Percentiles rank a stretch among this genome's conserved stretches.
Evolutionary conservation across 208 protist species (phyloP).

Genomic region (Trypanosoma lewisi): DNA sequence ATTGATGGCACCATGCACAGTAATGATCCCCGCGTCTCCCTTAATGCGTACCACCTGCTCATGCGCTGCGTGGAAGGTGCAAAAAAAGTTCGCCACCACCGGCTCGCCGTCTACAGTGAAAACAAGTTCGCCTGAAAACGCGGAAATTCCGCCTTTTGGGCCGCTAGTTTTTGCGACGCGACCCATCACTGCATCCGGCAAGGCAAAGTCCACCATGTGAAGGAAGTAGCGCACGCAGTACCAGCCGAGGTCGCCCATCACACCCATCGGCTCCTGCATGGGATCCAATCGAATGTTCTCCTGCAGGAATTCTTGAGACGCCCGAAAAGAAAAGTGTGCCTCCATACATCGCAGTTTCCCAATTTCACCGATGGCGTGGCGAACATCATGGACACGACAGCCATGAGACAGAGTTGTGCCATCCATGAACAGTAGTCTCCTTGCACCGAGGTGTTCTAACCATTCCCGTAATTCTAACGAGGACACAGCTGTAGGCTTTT

Average conservation of each 20-base stretch:
- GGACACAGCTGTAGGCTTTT: constrained; percentile 55
- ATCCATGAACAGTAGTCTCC: constrained; percentile 65
- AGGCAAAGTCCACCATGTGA: constrained; percentile 57
- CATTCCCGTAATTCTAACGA: constrained; percentile 44
- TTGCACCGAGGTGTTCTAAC: constrained; percentile 36
- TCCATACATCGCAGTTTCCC: constrained; percentile 47
- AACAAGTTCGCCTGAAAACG: constrained; percentile 52
- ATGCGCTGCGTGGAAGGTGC: constrained; percentile 51
- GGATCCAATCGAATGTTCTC: constrained; percentile 62
- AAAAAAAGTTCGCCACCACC: constrained; percentile 59
- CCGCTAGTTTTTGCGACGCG: constrained; percentile 20
- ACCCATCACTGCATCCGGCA: constrained; percentile 45
- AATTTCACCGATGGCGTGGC: constrained; percentile 29
- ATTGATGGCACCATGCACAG: constrained; percentile 61
- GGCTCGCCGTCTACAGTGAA: constrained; percentile 33
- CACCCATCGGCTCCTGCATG: constrained; percentile 57
- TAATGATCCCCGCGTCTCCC: constrained; percentile 46
- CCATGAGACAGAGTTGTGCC: constrained; percentile 70
- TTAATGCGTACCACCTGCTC: constrained; percentile 57
- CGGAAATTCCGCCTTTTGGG: background rate
- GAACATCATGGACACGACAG: constrained; percentile 45
- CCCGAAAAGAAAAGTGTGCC: constrained; percentile 50
- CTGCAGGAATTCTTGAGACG: constrained; percentile 39
- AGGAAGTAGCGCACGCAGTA: constrained; percentile 73
- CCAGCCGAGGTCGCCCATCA: constrained; percentile 73